Evolutionary conservation across 177 flowering plant species (phyloP).

Genomic region (Vitis hybrid): DNA sequence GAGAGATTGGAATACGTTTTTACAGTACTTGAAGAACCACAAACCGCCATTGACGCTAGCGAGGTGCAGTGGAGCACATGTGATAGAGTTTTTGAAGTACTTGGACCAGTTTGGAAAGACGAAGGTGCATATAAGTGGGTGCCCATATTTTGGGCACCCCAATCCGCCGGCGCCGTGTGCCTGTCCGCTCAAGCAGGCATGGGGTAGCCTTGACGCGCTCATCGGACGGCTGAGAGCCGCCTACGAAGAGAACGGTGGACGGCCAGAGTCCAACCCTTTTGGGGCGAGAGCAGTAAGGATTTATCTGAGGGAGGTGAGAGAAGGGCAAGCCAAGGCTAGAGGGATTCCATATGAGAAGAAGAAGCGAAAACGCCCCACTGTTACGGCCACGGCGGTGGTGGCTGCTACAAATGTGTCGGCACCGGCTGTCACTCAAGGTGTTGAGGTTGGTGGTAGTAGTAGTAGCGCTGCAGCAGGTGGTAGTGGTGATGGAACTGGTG

Average conservation of each 20-base stretch:
- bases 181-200: slow-evolving; percentile 70
- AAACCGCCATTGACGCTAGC: slow-evolving; percentile 67
- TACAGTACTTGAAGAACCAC: slow-evolving; percentile 76
- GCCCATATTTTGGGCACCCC: slow-evolving; percentile 77
- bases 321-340: slow-evolving; percentile 66
- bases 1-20: slow-evolving; percentile 79
- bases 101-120: slow-evolving; percentile 83
- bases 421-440: background rate
- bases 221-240: slow-evolving; percentile 78
- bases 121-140: slow-evolving; percentile 56
- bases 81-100: slow-evolving; percentile 71
- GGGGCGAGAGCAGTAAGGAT: slow-evolving; percentile 75
- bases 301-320: slow-evolving; percentile 67
- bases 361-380: slow-evolving; percentile 55
- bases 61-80: slow-evolving; percentile 81
- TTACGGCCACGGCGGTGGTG: slow-evolving; percentile 15
- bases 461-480: slow-evolving; percentile 12
- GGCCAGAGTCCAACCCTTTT: slow-evolving; percentile 75
- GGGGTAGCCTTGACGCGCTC: slow-evolving; percentile 80
- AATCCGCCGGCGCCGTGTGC: slow-evolving; percentile 76
- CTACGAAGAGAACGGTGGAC: slow-evolving; percentile 75
- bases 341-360: slow-evolving; percentile 85
- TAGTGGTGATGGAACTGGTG: slow-evolving; percentile 3
- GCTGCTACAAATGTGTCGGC: background rate
- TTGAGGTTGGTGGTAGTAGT: background rate